phyloP scores from a whole-genome alignment of 768 basidiomycete genomes.

The Suillus decipiens region DNA sequence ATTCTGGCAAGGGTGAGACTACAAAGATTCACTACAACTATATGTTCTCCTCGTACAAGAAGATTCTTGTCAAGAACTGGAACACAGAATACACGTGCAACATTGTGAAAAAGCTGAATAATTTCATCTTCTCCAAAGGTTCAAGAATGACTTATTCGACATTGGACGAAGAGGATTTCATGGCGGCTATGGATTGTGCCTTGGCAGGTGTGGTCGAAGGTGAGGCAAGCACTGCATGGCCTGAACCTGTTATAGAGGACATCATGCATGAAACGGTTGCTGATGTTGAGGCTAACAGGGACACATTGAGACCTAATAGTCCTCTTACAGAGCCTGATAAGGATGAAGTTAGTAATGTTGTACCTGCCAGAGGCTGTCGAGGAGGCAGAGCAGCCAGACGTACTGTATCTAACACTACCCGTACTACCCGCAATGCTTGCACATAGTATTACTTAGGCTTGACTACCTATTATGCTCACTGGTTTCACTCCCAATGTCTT shows the following conservation, averaged over 20 bases:
- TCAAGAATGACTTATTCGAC: neutral
- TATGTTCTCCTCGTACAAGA: slow-evolving; percentile 9
- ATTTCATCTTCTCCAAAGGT: neutral
- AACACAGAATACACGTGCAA: neutral
- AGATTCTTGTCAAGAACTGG: slow-evolving; percentile 10
- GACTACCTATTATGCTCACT: neutral
- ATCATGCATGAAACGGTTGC: no score
- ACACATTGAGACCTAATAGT: neutral
- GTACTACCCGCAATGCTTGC: neutral
- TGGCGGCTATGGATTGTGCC: neutral
- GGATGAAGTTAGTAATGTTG: neutral
- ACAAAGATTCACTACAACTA: neutral
- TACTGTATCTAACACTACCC: neutral
- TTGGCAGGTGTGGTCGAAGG: neutral
- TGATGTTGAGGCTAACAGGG: no score
- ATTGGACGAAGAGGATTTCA: neutral
- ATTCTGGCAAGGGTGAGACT: neutral
- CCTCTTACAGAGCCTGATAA: neutral
- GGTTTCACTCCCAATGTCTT: no score
- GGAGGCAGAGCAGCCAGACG: neutral
- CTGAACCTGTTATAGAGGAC: neutral
- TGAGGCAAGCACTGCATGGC: neutral
- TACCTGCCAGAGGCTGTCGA: neutral
- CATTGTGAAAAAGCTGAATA: slow-evolving; percentile 5
- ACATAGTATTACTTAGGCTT: neutral